Evolutionary conservation across 306 rosid species (phyloP).

Genomic region (cucumber (Cucumis sativus)): DNA sequence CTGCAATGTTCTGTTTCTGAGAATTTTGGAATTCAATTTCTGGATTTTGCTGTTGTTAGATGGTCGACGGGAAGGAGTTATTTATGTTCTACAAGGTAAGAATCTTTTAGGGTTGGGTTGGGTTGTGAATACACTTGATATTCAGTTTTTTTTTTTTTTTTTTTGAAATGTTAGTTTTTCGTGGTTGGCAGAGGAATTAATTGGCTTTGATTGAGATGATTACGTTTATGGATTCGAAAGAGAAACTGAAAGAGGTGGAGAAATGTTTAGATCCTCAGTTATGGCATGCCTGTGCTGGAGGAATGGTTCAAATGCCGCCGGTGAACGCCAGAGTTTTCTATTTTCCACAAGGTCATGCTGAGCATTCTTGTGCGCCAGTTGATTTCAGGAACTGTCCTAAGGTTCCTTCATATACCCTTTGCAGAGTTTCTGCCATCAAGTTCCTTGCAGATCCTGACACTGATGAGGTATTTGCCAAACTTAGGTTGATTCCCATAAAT

Average conservation of each 20-base stretch:
- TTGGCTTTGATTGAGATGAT: conserved; percentile 37
- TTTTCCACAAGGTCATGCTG: conserved; percentile 36
- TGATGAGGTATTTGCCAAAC: conserved; percentile 69
- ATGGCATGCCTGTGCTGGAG: conserved; percentile 99
- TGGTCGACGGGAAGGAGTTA: background rate
- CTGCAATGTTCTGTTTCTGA: background rate
- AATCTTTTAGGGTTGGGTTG: background rate
- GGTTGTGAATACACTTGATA: background rate
- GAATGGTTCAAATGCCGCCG: conserved; percentile 90
- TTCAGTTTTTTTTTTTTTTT: background rate
- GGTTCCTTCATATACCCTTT: conserved; percentile 47
- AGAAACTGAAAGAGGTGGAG: conserved; percentile 52
- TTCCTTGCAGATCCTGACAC: conserved; percentile 83
- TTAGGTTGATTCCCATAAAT: conserved; percentile 43
- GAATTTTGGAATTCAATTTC: background rate
- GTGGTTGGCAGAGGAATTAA: background rate
- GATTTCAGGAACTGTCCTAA: conserved; percentile 43
- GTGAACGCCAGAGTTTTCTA: conserved; percentile 60
- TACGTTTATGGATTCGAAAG: conserved; percentile 76
- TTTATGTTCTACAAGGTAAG: background rate
- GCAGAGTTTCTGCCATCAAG: conserved; percentile 48
- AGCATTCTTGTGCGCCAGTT: conserved; percentile 63
- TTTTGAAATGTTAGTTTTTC: too few relatives aligned
- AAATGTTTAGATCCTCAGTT: conserved; percentile 72
- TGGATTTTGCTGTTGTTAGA: background rate